Evolutionary conservation across 2,329 filamentous ascomycete species (phyloP).

Genomic region (Aspergillus felis): DNA sequence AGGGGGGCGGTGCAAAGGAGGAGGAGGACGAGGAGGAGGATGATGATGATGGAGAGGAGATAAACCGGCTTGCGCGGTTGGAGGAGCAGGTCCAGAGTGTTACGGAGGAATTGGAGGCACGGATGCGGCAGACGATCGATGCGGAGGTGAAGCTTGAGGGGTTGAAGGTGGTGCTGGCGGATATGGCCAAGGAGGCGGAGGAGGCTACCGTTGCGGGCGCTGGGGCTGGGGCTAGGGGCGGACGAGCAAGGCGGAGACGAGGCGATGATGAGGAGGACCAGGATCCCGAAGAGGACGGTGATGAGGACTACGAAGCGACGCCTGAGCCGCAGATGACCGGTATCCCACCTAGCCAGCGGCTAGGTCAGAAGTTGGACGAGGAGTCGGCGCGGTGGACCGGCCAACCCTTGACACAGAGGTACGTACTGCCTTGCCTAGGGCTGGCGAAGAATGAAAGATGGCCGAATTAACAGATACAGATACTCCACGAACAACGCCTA

Average conservation of each 20-base stretch:
- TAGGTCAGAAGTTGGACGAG: conserved; percentile 34
- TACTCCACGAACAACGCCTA: conserved; percentile 61
- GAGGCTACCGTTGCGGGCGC: conserved; percentile 25
- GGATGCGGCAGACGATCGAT: conserved; percentile 58
- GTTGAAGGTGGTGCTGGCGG: conserved; percentile 42
- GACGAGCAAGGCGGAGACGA: conserved; percentile 14
- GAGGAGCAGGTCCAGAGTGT: conserved; percentile 47
- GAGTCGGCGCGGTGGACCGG: conserved; percentile 33
- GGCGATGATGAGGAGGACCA: conserved; percentile 30
- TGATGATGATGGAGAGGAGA: conserved; percentile 33
- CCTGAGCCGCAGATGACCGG: conserved; percentile 32
- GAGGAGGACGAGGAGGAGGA: conserved; percentile 25
- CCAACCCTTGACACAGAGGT: conserved; percentile 42
- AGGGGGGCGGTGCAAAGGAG: conserved; percentile 14
- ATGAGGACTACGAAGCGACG: conserved; percentile 39
- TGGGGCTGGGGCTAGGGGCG: conserved; percentile 6
- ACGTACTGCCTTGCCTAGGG: conserved; percentile 11
- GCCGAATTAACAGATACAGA: conserved; percentile 18
- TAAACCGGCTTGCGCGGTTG: conserved; percentile 40
- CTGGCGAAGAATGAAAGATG: neutral
- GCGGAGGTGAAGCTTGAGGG: conserved; percentile 45
- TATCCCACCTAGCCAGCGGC: conserved; percentile 31
- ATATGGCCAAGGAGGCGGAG: conserved; percentile 39
- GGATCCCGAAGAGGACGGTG: conserved; percentile 37
- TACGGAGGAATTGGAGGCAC: conserved; percentile 55